Evolutionary conservation across 371 early-diverging fungal species (phyloP), one percentile per base, ranked within the genome.

Genomic region (Actinomortierella ambigua): DNA sequence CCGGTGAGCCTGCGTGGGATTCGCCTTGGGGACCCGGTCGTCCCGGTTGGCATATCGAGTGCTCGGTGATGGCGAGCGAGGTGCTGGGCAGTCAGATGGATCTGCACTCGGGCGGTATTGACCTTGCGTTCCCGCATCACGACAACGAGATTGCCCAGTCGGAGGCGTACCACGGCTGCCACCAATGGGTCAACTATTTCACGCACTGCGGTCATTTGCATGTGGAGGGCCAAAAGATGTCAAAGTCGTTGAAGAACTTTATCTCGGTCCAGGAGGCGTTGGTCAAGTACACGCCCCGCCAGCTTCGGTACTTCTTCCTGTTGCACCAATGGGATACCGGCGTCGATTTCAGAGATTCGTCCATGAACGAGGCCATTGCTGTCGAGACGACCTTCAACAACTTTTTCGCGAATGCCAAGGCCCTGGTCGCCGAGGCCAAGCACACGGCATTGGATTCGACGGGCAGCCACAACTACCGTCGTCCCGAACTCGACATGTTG

Each of bases 1-100:
- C 93, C 4, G 97, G 97, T 54, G 99, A 99, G 79, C 99, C 98
- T n/a, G 78, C 84, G 15, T 99, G 99, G 98, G 79, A 88, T 23
- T 95, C 95, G 0, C 95, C 95, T 46, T 99, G 98, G 98, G 94
- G 98, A 47, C 62, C 69, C n/a, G 93, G 98, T 26, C 92, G 99
- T 24, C 99, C 99, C 20, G 99, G 99, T 15, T 99, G 99, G 99
- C 99, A 99, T 68, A 99, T 99, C 81, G 99, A 99, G 82, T 99
- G 99, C 90, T 95, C 95, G 17, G 99, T 90, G 22, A 99, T 99
- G 99, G 98, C 99, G 8, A 85, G 93, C 65, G 97, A 95, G 69
- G 88, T 99, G 20, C 79, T 99, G 51, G 97, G 95, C 18, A 84
- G 88, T 26, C 81, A 84, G 34, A 87, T 99, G 76, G 99, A 99